A percentile compares a stretch with the other conserved stretches of the same genome.
Conservation (phyloP, 305 asterid genomes). For the Fraxinus albicans region DNA sequence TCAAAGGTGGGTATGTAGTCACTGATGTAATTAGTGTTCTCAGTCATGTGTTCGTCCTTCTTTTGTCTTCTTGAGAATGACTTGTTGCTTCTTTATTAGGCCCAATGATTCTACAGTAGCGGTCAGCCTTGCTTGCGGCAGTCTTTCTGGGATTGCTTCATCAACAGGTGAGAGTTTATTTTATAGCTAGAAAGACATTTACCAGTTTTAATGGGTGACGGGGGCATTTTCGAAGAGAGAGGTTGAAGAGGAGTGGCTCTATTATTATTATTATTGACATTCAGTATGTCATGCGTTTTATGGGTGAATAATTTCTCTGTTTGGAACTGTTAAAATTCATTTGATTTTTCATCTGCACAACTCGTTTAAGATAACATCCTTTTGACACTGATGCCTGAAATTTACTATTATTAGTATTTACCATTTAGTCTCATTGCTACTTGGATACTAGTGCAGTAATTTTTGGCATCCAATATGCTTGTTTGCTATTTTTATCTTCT, state of each 20-base stretch:
- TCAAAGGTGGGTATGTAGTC: constrained; percentile 47
- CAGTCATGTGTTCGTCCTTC: background rate
- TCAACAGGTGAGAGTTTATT: constrained; percentile 59
- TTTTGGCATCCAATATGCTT: background rate
- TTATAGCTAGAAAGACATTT: background rate
- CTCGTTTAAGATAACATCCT: background rate
- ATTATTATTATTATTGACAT: background rate
- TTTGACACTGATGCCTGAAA: background rate
- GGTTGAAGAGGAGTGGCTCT: background rate
- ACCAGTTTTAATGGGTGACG: background rate
- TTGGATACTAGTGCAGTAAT: background rate
- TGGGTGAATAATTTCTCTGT: background rate
- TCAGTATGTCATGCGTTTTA: background rate
- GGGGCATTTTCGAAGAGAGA: background rate
- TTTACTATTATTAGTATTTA: background rate
- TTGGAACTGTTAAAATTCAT: background rate
- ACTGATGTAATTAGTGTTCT: background rate
- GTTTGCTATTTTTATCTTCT: background rate
- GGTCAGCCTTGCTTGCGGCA: constrained; percentile 91
- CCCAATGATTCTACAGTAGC: constrained; percentile 71
- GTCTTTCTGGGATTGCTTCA: constrained; percentile 94
- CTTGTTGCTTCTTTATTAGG: constrained; percentile 39
- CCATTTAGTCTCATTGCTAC: background rate
- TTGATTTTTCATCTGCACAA: background rate
- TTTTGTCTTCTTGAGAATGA: constrained; percentile 3